A percentile compares a stretch with the other conserved stretches of the same genome.
Evolutionary conservation across 2,329 filamentous ascomycete species (phyloP).

Genomic region (Penicillium hordei): DNA sequence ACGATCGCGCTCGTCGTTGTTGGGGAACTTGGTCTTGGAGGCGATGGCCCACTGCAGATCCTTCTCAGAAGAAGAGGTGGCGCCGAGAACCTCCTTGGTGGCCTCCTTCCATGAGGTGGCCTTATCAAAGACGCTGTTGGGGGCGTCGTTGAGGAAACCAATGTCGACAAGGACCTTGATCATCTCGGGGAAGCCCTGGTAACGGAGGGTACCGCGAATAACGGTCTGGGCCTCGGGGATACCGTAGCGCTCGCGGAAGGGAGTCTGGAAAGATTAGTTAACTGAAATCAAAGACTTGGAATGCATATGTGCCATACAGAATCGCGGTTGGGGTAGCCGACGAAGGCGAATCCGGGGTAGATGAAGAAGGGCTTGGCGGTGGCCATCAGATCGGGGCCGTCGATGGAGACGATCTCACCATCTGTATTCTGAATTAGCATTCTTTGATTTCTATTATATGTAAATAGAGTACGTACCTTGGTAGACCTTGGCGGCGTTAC

Average conservation of each 20-base stretch:
- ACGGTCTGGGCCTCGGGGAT: slow-evolving; percentile 91
- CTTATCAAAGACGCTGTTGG: slow-evolving; percentile 63
- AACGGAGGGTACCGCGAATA: slow-evolving; percentile 79
- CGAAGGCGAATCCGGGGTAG: slow-evolving; percentile 84
- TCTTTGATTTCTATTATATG: neutral
- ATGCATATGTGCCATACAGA: slow-evolving; percentile 1
- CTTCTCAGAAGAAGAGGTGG: slow-evolving; percentile 62
- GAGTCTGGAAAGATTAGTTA: slow-evolving; percentile 22
- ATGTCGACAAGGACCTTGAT: slow-evolving; percentile 84
- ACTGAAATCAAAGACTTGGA: neutral
- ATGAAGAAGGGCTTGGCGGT: slow-evolving; percentile 87
- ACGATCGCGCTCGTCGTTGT: slow-evolving; percentile 66
- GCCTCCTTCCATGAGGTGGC: slow-evolving; percentile 80
- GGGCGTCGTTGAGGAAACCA: slow-evolving; percentile 77
- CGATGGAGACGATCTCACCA: slow-evolving; percentile 69
- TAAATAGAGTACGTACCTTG: slow-evolving; percentile 51
- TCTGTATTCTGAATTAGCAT: neutral
- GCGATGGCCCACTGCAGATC: slow-evolving; percentile 73
- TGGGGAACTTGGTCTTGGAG: slow-evolving; percentile 71
- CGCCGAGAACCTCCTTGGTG: slow-evolving; percentile 72
- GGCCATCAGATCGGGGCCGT: slow-evolving; percentile 73
- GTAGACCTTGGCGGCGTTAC: slow-evolving; percentile 82
- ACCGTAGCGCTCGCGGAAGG: slow-evolving; percentile 83
- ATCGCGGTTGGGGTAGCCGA: slow-evolving; percentile 82
- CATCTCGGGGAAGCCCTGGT: slow-evolving; percentile 87